Base-by-base conservation (phyloP, 768 basidiomycete genomes). In the Paxillus rubicundulus region DNA sequence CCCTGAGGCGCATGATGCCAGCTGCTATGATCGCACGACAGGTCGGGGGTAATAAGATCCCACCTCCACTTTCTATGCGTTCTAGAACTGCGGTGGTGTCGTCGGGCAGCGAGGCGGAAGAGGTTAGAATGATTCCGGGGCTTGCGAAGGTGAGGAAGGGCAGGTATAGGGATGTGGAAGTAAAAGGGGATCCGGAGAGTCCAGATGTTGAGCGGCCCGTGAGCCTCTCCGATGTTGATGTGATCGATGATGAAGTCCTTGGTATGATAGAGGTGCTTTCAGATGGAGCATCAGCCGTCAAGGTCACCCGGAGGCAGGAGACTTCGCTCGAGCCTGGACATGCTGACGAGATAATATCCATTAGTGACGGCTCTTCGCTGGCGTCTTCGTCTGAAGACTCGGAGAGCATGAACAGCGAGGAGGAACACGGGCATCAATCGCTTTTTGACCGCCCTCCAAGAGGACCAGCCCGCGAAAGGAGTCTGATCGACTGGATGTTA, bases 401-500 rank as follows among this genome's bases (percentile, higher is more conserved):
- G 49, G 56, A 42, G n/a, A 50, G 56, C 39, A 28, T 32, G 12
- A 52, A 44, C 17, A 66, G 67, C 16, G 71, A 70, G 9, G 67
- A 67, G 9, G 66, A 62, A 55, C 60, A 39, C 59, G 66, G 16
- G 73, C 75, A 69, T 8, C 70, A 56, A 12, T 74, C 74, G 53
- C 57, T 76, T 30, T 51, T 62, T 27, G 63, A 68, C 14, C 58
- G 47, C 39, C 60, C 54, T 2, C 18, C 34, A 24, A 65, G 60
- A 49, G 60, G 55, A 9, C 62, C 64, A 18, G 64, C 62, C 21
- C 67, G 59, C 49, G 74, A 70, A 65, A 76, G 62, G 64, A 81
- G 74, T 60, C 63, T 86, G 47, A 86, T 89, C 43, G 84, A 89
- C 57, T 82, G 81, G 63, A 89, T 89, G 87, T 61, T 89, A 44